Evolutionary conservation across 257 asterid genomes (phyloP), one percentile per base, ranked within the genome.

Genomic region (Coffea eugenioides): DNA sequence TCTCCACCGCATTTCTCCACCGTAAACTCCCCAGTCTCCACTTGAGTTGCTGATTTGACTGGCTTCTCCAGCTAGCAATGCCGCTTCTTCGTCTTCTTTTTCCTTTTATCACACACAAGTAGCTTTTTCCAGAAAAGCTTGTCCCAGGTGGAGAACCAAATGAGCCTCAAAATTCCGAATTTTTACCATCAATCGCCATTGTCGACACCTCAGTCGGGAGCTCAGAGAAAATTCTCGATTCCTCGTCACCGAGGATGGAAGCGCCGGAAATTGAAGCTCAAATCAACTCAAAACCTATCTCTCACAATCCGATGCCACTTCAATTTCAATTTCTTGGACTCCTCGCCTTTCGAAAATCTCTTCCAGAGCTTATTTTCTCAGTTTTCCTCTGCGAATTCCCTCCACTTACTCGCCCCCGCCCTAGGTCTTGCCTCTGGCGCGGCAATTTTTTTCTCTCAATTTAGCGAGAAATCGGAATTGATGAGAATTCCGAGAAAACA

Each of bases 391-490:
- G 54, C 76, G 8, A 89, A 79, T 79, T 80, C 95, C 65, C 83
- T 91, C 75, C 86, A 79, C 74, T 86, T 83, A 69, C 66, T 90
- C 36, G 97, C 91, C 68, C 96, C 97, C 5, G 85, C 93, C 51
- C 84, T 95, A 73, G 98, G 96, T 77, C 48, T 93, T 71, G 90
- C 91, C 78, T 91, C 99, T 64, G 97, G 96, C 6, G 77, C 90
- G 52, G 96, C 94, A 27, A 78, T 92, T 31, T 81, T 88, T 73
- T 76, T 91, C 36, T 86, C 92, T 48, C 85, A 82, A 72, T 81
- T 81, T 71, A 76, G 16, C 45, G 72, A 5, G 34, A 75, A 73
- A 75, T 86, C 52, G 67, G 65, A 31, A 8, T n/a, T 77, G 27
- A 5, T 49, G 25, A 11, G 1, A 74, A 79, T 77, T 80, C 82